Evolutionary conservation across 2,329 filamentous ascomycete genomes (phyloP), one percentile per base, ranked within the genome.

Genomic region (Sphaerulina musiva): DNA sequence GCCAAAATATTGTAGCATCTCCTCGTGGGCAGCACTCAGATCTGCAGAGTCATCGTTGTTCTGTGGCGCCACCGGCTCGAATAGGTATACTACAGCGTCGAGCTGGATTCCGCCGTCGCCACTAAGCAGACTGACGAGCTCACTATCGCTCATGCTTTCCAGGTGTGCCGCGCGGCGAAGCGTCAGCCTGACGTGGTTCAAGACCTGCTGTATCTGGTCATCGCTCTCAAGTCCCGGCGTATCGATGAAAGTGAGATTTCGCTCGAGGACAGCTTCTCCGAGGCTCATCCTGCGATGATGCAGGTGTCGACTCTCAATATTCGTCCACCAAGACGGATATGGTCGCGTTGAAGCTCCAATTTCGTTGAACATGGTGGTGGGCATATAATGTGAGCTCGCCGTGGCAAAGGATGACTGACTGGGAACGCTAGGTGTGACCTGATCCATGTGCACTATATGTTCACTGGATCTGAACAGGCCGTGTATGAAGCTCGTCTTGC

Each of bases 241-340:
- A 72, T 97, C 92, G 54, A 96, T 84, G 67, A 98, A 96, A 70
- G 89, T 95, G 4, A 98, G 73, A 66, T 98, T 98, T 31, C 92
- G 82, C 67, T 97, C 92, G 44, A 97, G 74, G 39, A 96, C 80
- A 20, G 83, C 80, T 59, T 93, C 90, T 6, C 84, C 83, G 48
- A 82, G 74, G 65, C 87, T 92, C 67, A 84, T 87, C 64, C 86
- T 72, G 31, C 74, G 79, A 65, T 83, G 79, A 45, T 80, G 76
- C 58, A 80, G 73, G 26, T 76, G 76, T 54, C 80, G 82, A 57
- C 86, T 82, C 52, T 91, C 85, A 46, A 89, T 71, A 65, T 93
- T 86, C 11, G 85, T 84, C 86, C 88, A 95, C 93, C 93, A 97
- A 53, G 84, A 76, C 0, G 92, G 91, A 69, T 92, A 95, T 38